Percentiles rank a stretch among this genome's conserved stretches.
Evolutionary conservation across 495 filamentous ascomycete species (phyloP).

Genomic region (Pyrenula massariospora): DNA sequence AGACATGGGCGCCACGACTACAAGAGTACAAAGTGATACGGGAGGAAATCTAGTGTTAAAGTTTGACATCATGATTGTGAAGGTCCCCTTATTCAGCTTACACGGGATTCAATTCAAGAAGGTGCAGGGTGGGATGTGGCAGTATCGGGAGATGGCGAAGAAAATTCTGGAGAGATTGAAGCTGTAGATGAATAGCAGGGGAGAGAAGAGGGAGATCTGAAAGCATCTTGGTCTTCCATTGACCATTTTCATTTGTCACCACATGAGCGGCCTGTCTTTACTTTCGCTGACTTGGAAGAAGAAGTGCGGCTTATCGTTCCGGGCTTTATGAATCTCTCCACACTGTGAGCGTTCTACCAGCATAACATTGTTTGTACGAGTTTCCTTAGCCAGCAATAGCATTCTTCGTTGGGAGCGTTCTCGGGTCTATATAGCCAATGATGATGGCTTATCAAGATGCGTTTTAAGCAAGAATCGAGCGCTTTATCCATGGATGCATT

Average conservation of each 20-base stretch:
- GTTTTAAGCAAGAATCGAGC: too few relatives aligned
- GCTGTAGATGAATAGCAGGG: constrained; percentile 35
- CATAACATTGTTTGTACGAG: neutral
- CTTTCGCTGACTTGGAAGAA: neutral
- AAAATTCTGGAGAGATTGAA: constrained; percentile 82
- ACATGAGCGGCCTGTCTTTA: neutral
- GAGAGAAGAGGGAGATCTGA: neutral
- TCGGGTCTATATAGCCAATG: too few relatives aligned
- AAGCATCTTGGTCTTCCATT: neutral
- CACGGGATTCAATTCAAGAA: constrained; percentile 99
- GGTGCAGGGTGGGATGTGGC: constrained; percentile 89
- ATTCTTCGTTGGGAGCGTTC: neutral
- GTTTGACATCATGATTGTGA: constrained; percentile 97
- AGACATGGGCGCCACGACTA: constrained; percentile 68
- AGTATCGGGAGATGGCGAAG: constrained; percentile 96
- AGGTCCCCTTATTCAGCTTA: constrained; percentile 84
- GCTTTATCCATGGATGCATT: too few relatives aligned
- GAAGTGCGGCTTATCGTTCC: neutral
- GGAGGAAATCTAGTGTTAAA: constrained; percentile 68
- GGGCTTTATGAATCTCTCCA: too few relatives aligned
- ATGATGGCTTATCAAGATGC: too few relatives aligned
- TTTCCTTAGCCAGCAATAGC: neutral
- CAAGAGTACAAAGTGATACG: constrained; percentile 75
- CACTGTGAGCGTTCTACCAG: neutral
- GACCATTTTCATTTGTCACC: neutral